Percentiles rank a stretch among this genome's conserved stretches.
phyloP scores from a whole-genome alignment of 306 rosid species.

The Mimosa bimucronata region DNA sequence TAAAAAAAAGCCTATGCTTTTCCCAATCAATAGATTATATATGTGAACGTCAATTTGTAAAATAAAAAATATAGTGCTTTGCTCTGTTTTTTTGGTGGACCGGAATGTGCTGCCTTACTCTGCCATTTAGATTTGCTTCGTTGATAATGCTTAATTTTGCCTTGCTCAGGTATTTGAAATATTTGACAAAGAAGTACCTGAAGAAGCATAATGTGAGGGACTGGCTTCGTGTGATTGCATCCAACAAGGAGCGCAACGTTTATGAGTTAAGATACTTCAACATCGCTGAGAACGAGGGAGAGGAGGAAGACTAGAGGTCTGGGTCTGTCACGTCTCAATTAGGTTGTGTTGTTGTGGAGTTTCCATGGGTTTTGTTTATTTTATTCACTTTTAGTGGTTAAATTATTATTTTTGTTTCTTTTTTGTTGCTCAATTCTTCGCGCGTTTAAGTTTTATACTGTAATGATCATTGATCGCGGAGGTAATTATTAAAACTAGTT shows the following conservation, averaged over 20 bases:
- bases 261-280: constrained; percentile 94
- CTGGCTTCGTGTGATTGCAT: constrained; percentile 92
- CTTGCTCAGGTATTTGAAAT: constrained; percentile 69
- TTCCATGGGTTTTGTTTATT: constrained; percentile 28
- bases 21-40: too few species aligned
- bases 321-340: constrained; percentile 24
- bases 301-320: constrained; percentile 74
- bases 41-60: too few species aligned
- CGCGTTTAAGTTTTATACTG: constrained; percentile 19
- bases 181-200: constrained; percentile 92
- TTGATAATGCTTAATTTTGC: neutral
- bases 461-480: constrained; percentile 28
- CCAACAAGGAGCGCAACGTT: constrained; percentile 85
- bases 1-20: too few species aligned
- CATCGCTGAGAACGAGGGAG: constrained; percentile 94
- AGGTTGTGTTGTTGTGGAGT: constrained; percentile 33
- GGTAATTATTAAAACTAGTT: neutral
- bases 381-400: constrained; percentile 34
- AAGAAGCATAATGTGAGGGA: constrained; percentile 95
- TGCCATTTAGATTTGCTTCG: neutral
- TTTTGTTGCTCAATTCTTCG: constrained; percentile 23
- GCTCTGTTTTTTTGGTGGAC: neutral
- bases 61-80: neutral
- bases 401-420: constrained; percentile 35
- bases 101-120: neutral